Evolutionary conservation across 106 monocot species (phyloP), one percentile per base, ranked within the genome.

Genomic region (Dendrobium huoshanense): DNA sequence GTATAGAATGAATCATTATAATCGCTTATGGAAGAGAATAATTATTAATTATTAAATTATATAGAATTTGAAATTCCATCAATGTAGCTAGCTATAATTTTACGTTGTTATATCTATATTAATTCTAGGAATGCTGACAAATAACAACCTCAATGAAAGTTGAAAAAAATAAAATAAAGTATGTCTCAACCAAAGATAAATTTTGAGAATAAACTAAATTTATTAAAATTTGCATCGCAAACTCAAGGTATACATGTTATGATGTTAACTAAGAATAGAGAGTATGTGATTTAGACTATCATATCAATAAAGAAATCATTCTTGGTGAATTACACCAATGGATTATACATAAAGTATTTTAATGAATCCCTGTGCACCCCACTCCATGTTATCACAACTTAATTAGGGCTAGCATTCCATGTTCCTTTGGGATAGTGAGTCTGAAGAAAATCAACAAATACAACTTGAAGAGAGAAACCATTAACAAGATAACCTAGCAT

Each of bases 361-460:
- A 95, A 86, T 82, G 95, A 33, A 74, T 95, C 99, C 73, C 99
- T 91, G 5, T 79, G 75, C 33, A 99, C 99, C 67, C 95, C 99
- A 87, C 93, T 99, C 86, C 95, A 95, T 4, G 99, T 99, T 55
- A 99, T 83, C 31, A 99, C 91, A 68, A 89, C 84, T 31, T 31
- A 31, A 31, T 79, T 99, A 95, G 1, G 99, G 99, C 75, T 91
- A 95, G 85, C 99, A 99, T 86, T 99, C 99, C 33, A 90, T 44
- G 64, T 95, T 95, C 80, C 99, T 95, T 83, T 99, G 99, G 7
- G 93, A 88, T 56, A 99, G 91, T 9, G 95, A 88, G 20, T 99
- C 99, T 0, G 95, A 87, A 77, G 99, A 99, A 79, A 99, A 99
- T 8, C 99, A 93, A 59, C 95, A 89, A 99, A 99, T 24, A 99